phyloP scores from a whole-genome alignment of 139 green algal species.

The Picochlorum sp. region DNA sequence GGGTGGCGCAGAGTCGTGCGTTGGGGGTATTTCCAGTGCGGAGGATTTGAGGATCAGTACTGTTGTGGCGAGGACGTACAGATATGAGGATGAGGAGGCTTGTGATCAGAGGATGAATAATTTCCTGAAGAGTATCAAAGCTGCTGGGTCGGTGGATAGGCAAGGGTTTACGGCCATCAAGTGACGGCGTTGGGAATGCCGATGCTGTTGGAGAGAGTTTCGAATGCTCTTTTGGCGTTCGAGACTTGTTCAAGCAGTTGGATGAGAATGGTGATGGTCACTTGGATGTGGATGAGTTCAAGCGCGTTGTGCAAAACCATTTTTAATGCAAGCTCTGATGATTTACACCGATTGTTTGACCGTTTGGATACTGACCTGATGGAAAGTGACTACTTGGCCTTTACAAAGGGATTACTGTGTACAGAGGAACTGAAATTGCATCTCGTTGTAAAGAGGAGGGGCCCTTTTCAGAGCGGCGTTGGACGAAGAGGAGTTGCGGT shows the following conservation, averaged over 20 bases:
- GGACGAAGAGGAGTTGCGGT: conserved; percentile 49
- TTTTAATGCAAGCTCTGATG: conserved; percentile 22
- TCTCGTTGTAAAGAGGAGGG: conserved; percentile 37
- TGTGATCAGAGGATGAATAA: conserved; percentile 59
- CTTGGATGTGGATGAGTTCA: conserved; percentile 40
- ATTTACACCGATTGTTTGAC: conserved; percentile 27
- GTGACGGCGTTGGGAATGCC: conserved; percentile 79
- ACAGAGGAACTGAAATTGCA: conserved; percentile 31
- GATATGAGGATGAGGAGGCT: conserved; percentile 51
- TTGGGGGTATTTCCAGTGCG: neutral
- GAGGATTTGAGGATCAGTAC: conserved; percentile 2
- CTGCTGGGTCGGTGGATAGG: conserved; percentile 37
- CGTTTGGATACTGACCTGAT: conserved; percentile 27
- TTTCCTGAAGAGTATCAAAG: conserved; percentile 58
- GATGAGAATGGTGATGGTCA: conserved; percentile 52
- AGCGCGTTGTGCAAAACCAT: conserved; percentile 32
- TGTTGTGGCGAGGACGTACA: conserved; percentile 51
- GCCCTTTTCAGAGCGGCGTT: conserved; percentile 36
- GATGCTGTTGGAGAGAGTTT: conserved; percentile 62
- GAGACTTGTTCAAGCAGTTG: conserved; percentile 54
- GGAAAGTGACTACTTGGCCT: conserved; percentile 14
- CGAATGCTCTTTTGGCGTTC: conserved; percentile 40
- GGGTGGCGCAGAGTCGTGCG: neutral
- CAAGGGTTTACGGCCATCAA: conserved; percentile 74
- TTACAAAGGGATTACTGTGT: conserved; percentile 5